Conservation (phyloP, 306 rosid species). For the Crotalaria pallida region DNA sequence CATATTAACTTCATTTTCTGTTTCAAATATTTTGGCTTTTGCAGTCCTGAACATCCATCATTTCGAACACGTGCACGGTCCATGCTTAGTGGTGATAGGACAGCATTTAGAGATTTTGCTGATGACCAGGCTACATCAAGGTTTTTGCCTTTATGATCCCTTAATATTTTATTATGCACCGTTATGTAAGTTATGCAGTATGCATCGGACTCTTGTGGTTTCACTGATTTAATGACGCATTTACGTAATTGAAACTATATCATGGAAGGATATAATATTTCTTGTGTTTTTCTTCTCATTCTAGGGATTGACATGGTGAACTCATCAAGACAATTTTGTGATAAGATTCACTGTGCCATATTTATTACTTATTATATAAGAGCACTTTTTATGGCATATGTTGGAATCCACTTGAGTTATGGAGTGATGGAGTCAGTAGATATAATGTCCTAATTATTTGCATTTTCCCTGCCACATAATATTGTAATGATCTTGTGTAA, state of each 20-base stretch:
- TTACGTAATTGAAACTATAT: not conserved
- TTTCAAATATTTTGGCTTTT: constrained; percentile 35
- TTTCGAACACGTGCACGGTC: constrained; percentile 84
- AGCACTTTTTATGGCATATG: not conserved
- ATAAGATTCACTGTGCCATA: not conserved
- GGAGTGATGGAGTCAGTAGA: not conserved
- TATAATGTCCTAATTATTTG: not conserved
- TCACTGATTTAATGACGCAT: constrained; percentile 8
- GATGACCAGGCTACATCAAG: constrained; percentile 89
- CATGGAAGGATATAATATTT: not conserved
- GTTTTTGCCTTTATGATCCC: constrained; percentile 42
- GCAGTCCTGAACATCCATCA: constrained; percentile 99
- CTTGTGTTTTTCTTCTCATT: not conserved
- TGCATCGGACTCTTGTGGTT: not conserved
- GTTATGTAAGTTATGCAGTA: constrained; percentile 6
- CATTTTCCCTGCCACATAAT: constrained; percentile 7
- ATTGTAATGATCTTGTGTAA: not conserved
- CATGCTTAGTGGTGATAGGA: constrained; percentile 92
- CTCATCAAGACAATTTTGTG: not conserved
- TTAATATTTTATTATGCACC: constrained; percentile 2
- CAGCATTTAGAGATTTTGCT: constrained; percentile 69
- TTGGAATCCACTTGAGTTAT: not conserved
- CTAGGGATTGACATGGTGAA: not conserved
- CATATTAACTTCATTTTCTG: not conserved
- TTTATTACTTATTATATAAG: not conserved